phyloP scores from a whole-genome alignment of 75 land plant genomes.

The Pinus albicaulis region DNA sequence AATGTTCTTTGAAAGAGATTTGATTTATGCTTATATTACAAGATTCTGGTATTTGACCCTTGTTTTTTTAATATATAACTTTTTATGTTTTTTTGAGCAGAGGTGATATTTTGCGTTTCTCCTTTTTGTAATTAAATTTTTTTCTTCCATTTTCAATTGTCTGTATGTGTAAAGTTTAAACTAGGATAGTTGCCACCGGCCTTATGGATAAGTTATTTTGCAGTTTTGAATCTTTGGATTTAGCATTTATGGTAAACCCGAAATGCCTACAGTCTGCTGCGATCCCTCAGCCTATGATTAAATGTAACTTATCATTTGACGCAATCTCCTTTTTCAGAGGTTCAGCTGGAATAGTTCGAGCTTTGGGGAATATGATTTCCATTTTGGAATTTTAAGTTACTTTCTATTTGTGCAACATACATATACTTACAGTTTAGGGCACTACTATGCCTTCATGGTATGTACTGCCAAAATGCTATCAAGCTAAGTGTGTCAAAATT shows the following conservation, averaged over 20 bases:
- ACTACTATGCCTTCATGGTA: background rate
- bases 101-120: background rate
- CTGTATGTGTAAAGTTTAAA: background rate
- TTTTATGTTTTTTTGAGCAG: background rate
- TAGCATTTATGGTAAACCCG: background rate
- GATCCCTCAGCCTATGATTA: background rate
- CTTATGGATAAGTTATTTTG: background rate
- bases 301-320: background rate
- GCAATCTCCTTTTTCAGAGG: background rate
- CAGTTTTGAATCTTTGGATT: background rate
- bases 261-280: background rate
- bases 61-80: background rate
- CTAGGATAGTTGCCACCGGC: background rate
- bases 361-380: background rate
- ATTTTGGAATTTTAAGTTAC: background rate
- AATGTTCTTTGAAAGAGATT: background rate
- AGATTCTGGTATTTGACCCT: background rate
- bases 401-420: background rate
- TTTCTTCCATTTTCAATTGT: background rate
- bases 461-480: no score
- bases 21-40: background rate
- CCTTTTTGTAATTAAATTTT: background rate
- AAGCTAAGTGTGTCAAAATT: no score
- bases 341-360: background rate
- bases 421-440: background rate